Evolutionary conservation across 1,284 basidiomycete species (phyloP), one percentile per base, ranked within the genome.

Genomic region (Pholiota adiposa): DNA sequence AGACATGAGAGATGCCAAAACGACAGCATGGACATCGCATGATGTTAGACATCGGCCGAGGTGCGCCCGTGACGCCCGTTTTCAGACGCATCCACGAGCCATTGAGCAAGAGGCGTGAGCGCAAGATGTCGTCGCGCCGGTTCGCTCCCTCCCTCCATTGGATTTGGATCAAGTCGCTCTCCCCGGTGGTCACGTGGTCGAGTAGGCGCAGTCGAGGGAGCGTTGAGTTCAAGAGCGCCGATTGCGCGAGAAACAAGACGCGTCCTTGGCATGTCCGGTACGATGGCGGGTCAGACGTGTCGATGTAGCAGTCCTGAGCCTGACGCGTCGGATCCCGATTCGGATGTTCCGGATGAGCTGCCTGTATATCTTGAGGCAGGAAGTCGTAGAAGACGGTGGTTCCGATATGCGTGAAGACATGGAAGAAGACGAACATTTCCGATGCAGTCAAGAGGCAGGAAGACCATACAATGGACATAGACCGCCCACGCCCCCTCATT

Each of bases 271-370:
- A 79, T 90, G 70, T 73, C 76, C 31, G 87, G 86, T 1, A 89
- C 88, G 0, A 80, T 90, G 75, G 87, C 8, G 83, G 83, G 0
- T 84, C 83, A 0, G 77, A 82, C 51, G 76, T 75, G 2, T 77
- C 77, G 29, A 46, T 46, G 44, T 46, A 46, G 11, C 1, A 23
- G 44, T 23, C 44, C 44, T 16, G 44, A 46, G 23, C 44, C 44
- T 23, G 44, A 46, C 23, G 44, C 44, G 23, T 46, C 44, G 1
- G 54, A 55, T 33, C 54, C 54, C 0, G 86, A 91, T 66, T 89
- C 85, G 1, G 91, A 93, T 65, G 88, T 93, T 29, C 89, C 90
- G 0, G 83, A 89, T 50, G 90, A 93, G 70, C 72, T 93, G 52
- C 85, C 86, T n/a, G 63, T 77, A 78, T 14, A 85, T 92, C 51